Percentiles rank a stretch among this genome's conserved stretches.
Conservation (phyloP, 345 rosid species). For the Microcos paniculata region DNA sequence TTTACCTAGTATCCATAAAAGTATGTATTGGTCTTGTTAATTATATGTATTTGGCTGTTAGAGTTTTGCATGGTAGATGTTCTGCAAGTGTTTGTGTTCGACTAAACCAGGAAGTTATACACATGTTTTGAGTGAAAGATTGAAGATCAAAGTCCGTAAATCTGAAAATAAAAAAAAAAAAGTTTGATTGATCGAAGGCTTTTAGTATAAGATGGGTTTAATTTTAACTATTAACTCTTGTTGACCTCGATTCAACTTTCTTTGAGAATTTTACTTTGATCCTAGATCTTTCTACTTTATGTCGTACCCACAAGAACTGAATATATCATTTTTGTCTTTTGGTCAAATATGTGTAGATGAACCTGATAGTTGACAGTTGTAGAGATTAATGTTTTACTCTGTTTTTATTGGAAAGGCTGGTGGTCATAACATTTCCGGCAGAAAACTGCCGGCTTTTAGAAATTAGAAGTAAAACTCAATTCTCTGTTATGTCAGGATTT, state of each 20-base stretch:
- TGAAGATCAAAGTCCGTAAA: slow-evolving; percentile 10
- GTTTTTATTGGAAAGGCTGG: background rate
- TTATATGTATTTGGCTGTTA: background rate
- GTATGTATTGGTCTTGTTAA: background rate
- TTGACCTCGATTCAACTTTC: slow-evolving; percentile 17
- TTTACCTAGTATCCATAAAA: background rate
- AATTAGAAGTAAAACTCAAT: background rate
- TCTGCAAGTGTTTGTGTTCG: background rate
- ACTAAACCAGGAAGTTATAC: background rate
- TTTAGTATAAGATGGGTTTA: slow-evolving; percentile 25
- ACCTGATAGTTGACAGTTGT: background rate
- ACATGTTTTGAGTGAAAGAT: background rate
- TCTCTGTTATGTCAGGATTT: background rate
- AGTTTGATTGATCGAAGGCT: slow-evolving; percentile 21
- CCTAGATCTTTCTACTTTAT: slow-evolving; percentile 27
- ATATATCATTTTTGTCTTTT: too few species aligned
- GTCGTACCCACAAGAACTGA: slow-evolving; percentile 18
- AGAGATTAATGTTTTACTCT: background rate
- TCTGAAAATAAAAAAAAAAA: background rate
- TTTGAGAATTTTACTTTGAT: slow-evolving; percentile 15
- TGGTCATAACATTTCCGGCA: too few species aligned
- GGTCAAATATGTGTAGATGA: background rate
- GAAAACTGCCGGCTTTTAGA: background rate
- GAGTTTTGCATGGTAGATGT: background rate
- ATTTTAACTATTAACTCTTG: background rate